phyloP scores from a whole-genome alignment of 2,329 filamentous ascomycete genomes.

The Pseudocercospora fuligena region DNA sequence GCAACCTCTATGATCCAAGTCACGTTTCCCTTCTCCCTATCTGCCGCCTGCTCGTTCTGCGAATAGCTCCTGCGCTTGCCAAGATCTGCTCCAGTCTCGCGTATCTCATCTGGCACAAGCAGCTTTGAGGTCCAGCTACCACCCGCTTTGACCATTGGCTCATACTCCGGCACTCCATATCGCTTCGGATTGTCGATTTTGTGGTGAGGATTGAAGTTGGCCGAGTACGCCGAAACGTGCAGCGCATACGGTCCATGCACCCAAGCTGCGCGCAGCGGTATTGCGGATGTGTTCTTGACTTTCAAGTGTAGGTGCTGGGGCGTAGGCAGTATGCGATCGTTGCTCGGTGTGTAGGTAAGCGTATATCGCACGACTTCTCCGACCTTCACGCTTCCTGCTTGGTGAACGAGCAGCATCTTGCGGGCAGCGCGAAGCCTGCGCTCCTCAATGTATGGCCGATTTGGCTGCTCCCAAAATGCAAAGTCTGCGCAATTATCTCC shows the following conservation, averaged over 20 bases:
- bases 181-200: conserved; percentile 72
- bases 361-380: conserved; percentile 91
- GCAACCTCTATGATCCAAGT: conserved; percentile 91
- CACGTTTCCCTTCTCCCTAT: conserved; percentile 57
- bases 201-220: conserved; percentile 79
- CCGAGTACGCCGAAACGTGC: conserved; percentile 82
- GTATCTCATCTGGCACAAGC: conserved; percentile 76
- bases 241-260: conserved; percentile 95
- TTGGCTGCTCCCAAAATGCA: conserved; percentile 14
- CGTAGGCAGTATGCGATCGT: conserved; percentile 87
- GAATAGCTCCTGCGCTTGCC: conserved; percentile 43
- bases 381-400: conserved; percentile 88
- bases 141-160: conserved; percentile 94
- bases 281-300: conserved; percentile 88
- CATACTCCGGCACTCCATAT: conserved; percentile 75
- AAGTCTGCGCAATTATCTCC: background rate
- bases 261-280: conserved; percentile 90
- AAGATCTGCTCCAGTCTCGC: conserved; percentile 61
- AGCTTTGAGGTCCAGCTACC: conserved; percentile 83
- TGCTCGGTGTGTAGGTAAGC: conserved; percentile 86
- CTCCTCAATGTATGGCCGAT: background rate
- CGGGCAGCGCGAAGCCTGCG: conserved; percentile 4
- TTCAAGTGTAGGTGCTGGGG: conserved; percentile 81
- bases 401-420: conserved; percentile 85
- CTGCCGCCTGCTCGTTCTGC: conserved; percentile 49